Percentiles rank a stretch among this genome's conserved stretches.
These are phyloP conservation scores for Miscanthus lutarioriparius DNA, from an alignment of 176 grass and related monocot species.

Conservation along the genomic window DNA sequence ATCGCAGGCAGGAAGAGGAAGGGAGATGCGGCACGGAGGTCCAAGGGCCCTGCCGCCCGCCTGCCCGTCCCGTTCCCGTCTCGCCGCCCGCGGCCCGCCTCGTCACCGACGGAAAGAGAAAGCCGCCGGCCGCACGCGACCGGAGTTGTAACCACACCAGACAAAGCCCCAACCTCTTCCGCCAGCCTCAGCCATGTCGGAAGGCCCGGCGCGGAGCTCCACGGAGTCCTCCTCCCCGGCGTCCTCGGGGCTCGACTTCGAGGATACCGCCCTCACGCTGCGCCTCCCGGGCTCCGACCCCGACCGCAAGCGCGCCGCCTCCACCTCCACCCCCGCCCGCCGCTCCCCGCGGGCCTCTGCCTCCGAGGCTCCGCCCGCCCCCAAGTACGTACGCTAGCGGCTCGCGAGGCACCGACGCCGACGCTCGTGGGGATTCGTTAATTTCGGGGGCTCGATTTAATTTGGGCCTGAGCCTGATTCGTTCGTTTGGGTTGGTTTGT, in stretches of 20 bases:
- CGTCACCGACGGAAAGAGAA: slow-evolving; percentile 1
- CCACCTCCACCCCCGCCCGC: slow-evolving; percentile 30
- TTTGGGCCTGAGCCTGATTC: not conserved
- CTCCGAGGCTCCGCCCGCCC: slow-evolving; percentile 31
- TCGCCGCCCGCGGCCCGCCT: too few relatives aligned
- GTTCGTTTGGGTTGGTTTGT: not conserved
- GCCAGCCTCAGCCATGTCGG: not conserved
- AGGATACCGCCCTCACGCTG: slow-evolving; percentile 81
- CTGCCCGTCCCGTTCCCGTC: too few relatives aligned
- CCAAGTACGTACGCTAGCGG: slow-evolving; percentile 40
- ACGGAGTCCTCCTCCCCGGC: slow-evolving; percentile 47
- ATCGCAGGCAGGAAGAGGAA: too few relatives aligned
- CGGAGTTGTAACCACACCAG: too few relatives aligned
- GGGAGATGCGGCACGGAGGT: not conserved
- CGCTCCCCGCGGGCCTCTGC: slow-evolving; percentile 32
- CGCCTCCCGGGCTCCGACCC: slow-evolving; percentile 51
- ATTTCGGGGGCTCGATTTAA: not conserved
- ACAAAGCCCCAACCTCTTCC: too few relatives aligned
- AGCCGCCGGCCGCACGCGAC: not conserved
- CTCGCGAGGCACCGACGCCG: not conserved
- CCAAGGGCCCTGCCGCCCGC: too few relatives aligned
- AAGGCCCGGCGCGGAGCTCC: slow-evolving; percentile 75
- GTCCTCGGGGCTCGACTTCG: slow-evolving; percentile 71
- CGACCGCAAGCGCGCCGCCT: slow-evolving; percentile 45
- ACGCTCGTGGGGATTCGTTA: not conserved